Evolutionary conservation across 768 basidiomycete genomes (phyloP), one percentile per base, ranked within the genome.

Genomic region (Melanogaster broomeanus): DNA sequence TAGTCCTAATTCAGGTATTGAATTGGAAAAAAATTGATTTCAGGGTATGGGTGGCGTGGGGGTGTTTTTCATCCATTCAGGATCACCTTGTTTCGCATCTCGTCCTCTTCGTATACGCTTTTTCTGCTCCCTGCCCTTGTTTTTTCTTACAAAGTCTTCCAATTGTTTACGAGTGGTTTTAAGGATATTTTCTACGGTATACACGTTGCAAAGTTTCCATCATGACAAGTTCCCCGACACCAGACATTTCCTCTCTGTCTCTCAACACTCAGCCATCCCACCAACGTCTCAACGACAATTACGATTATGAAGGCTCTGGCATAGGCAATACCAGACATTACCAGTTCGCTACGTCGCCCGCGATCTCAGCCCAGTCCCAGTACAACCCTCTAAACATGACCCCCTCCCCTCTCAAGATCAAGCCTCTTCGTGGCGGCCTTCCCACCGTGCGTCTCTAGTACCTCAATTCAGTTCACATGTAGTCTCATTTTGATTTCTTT

Each of bases 251-350:
- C 44, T 77, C 86, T 59, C 74, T 92, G 65, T 85, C 88, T 63
- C 82, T 91, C 70, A 80, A 80, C 72, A 76, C 81, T 42, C 73
- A 73, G 63, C 65, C 75, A 56, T 75, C 81, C 56, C 84, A 82
- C 72, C 87, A 82, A 85, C 88, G 87, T 81, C 82, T 87, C 78
- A 82, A 91, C 76, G 89, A 92, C 71, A 73, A 77, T 85, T 89
- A 89, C 74, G 87, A 90, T 77, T 90, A 86, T 75, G 88, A 92
- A 67, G 81, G 77, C 72, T 74, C 72, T 70, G 72, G 62, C 65
- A 62, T 71, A 59, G 72, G 63, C 70, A 75, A 73, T 49, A 65
- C 60, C 59, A 82, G 87, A 72, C 72, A 76, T 61, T 90, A 84
- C 74, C 87, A 86, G 67, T 91, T 85, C 70, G 73, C 80, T 39